Base-by-base conservation (phyloP, 768 basidiomycete species). In the Leccinum barrowsii region DNA sequence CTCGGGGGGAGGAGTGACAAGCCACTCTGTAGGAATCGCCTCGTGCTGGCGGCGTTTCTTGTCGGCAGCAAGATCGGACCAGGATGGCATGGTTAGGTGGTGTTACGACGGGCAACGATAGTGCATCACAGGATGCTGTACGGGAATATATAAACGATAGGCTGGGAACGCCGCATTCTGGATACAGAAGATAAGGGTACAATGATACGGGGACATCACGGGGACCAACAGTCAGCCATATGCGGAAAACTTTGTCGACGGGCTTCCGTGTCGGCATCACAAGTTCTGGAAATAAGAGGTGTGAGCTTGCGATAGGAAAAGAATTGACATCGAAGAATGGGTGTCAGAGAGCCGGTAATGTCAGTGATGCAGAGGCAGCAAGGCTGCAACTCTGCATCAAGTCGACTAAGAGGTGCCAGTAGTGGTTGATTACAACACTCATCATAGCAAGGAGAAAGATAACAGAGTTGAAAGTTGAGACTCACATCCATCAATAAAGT, bases 391-490 rank as follows among this genome's bases (percentile, higher is more conserved):
- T 70, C 72, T 71, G 78, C 65, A 77, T 73, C 83, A 85, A 70
- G 82, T 92, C 87, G 85, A 90, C 89, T 91, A 91, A 90, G 89
- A 92, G 90, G 89, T 90, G 88, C 90, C 89, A 92, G 83, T 82
- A 55, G 68, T 74, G 79, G 80, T 80, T 83, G 86, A 75, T 67
- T 68, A 70, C 88, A 89, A 91, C 89, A 82, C 90, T 92, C 90
- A 82, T 92, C 90, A 63, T 46, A 37, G 21, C 19, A n/a, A 8
- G 24, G 6, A 48, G 32, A 4, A 51, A 54, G 13, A 57, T 3
- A 63, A 52, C 11, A 19, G 7, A n/a, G 6, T 2, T 37, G 15
- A 24, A 17, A n/a, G 6, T 2, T 37, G n/a, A 24, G 7, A 71
- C 69, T 69, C 48, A 70, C 67, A 11, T 56, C 15, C 3, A 28